Conservation (phyloP, 805 yeast species). For the Kodamaea sagamina region DNA sequence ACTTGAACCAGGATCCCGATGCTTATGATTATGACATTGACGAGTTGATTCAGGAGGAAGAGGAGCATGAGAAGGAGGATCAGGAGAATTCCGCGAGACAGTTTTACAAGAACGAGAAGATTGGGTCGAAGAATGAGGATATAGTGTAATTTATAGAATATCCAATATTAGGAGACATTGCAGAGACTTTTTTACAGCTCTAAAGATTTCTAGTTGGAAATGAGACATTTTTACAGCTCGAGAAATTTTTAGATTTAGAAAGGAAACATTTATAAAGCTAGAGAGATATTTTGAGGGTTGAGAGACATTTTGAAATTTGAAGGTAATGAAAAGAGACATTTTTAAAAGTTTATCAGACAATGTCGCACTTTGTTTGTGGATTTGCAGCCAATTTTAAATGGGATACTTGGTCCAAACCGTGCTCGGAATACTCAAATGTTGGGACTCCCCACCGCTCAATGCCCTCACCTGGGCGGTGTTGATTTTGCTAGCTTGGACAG, state of each 20-base stretch:
- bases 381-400: conserved; percentile 4
- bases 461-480: conserved; percentile 1
- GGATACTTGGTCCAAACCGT: background rate
- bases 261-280: no score
- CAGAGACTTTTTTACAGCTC: no score
- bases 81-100: conserved; percentile 17
- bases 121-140: conserved; percentile 28
- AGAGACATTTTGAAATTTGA: no score
- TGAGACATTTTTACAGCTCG: no score
- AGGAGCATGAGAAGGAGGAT: conserved; percentile 22
- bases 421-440: background rate
- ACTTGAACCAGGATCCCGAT: conserved; percentile 40
- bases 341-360: no score
- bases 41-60: conserved; percentile 42
- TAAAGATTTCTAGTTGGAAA: no score
- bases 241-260: no score
- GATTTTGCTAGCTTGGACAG: background rate
- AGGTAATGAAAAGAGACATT: no score
- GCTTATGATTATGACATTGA: conserved; percentile 47
- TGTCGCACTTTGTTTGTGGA: background rate
- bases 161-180: background rate
- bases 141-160: conserved; percentile 20
- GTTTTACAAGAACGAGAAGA: conserved; percentile 21
- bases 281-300: no score
- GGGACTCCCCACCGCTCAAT: background rate